Percentiles rank a stretch among this genome's conserved stretches.
phyloP scores from a whole-genome alignment of 1,284 basidiomycete genomes.

The Pseudozyma thailandica region DNA sequence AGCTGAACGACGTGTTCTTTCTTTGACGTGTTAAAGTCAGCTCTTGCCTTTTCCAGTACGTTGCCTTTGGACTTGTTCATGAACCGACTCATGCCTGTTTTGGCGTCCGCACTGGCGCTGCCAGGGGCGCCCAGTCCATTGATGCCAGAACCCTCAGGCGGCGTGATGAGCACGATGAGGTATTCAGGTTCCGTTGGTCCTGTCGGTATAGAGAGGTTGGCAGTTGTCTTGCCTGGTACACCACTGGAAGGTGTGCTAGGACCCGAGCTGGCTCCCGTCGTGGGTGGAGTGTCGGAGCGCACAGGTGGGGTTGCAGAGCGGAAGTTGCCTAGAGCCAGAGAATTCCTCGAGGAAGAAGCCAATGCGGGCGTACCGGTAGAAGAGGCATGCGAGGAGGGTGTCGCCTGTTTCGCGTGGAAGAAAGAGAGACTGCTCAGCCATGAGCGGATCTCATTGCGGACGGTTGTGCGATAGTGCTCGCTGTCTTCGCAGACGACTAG shows the following conservation, averaged over 20 bases:
- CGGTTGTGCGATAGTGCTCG: conserved; percentile 63
- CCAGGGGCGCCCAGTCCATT: conserved; percentile 69
- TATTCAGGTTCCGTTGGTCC: conserved; percentile 53
- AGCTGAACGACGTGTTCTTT: conserved; percentile 72
- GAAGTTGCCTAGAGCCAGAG: conserved; percentile 31
- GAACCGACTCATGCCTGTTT: conserved; percentile 56
- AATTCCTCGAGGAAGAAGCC: conserved; percentile 25
- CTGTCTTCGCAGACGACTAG: conserved; percentile 65
- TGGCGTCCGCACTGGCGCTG: conserved; percentile 74
- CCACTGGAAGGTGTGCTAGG: conserved; percentile 36
- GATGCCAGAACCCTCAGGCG: conserved; percentile 46
- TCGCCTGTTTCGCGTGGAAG: conserved; percentile 32
- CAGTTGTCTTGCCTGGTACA: conserved; percentile 4
- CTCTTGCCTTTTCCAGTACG: conserved; percentile 87
- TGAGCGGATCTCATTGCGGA: conserved; percentile 62
- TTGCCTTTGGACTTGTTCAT: conserved; percentile 84
- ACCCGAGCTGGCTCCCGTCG: conserved; percentile 19
- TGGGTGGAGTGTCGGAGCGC: conserved; percentile 30
- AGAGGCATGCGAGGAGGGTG: conserved; percentile 2
- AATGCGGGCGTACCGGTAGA: conserved; percentile 18
- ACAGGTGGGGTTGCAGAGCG: conserved; percentile 34
- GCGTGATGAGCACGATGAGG: conserved; percentile 63
- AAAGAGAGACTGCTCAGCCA: conserved; percentile 63
- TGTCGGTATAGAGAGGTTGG: background rate
- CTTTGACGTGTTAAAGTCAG: conserved; percentile 91